Conservation (phyloP, 176 grass and related monocot species). For the Pontederia paniculata region DNA sequence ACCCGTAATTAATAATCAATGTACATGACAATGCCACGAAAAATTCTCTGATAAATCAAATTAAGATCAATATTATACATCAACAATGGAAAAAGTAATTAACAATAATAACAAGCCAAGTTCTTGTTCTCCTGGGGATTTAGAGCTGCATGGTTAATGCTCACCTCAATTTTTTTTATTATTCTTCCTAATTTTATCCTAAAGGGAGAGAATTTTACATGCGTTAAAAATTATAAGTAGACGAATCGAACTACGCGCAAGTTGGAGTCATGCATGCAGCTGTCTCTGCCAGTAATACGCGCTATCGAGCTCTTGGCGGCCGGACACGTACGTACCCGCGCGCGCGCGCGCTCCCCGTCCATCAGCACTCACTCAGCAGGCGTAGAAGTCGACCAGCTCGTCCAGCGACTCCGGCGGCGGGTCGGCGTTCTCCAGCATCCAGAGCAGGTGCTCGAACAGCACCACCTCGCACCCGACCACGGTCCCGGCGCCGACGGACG, state of each 20-base stretch:
- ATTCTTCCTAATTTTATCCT: too few relatives aligned
- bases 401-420: constrained; percentile 74
- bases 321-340: too few relatives aligned
- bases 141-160: not conserved
- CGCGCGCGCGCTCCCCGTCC: too few relatives aligned
- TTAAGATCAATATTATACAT: not conserved
- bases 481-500: not conserved
- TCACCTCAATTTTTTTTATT: not conserved
- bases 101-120: too few relatives aligned
- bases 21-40: not conserved
- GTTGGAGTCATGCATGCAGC: too few relatives aligned
- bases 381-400: constrained; percentile 89
- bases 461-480: constrained; percentile 86
- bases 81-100: too few relatives aligned
- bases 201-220: too few relatives aligned
- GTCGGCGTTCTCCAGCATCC: constrained; percentile 95
- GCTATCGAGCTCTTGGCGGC: too few relatives aligned
- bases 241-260: too few relatives aligned
- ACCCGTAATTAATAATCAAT: not conserved
- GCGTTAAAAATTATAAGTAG: too few relatives aligned
- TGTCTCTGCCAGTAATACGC: too few relatives aligned
- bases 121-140: too few relatives aligned
- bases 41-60: not conserved
- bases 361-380: constrained; percentile 7
- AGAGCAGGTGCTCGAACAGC: constrained; percentile 92